Base-by-base conservation (phyloP, 1,284 basidiomycete genomes). In the Puccinia novopanici region DNA sequence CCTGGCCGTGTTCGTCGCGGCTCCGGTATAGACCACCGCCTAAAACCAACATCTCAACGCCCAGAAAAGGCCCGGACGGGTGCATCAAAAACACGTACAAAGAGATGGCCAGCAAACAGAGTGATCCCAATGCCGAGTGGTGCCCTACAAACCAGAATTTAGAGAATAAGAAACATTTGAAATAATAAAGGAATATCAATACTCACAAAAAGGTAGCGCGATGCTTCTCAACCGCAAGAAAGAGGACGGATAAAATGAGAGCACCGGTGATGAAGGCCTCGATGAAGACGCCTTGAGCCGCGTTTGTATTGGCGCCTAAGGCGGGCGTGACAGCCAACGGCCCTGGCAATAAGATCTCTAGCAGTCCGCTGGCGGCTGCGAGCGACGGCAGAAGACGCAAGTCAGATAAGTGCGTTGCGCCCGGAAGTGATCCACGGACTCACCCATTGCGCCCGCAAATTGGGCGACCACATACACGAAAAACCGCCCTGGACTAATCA, bases 401-500 rank as follows among this genome's bases (percentile, higher is more conserved):
- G n/a, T n/a, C n/a, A n/a, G n/a, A n/a, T n/a, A n/a, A n/a, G n/a
- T n/a, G n/a, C n/a, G n/a, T n/a, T n/a, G n/a, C n/a, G n/a, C n/a
- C n/a, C n/a, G n/a, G n/a, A n/a, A n/a, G n/a, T n/a, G n/a, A n/a
- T n/a, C n/a, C n/a, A n/a, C n/a, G 52, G 12, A n/a, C 68, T 27
- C 24, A 72, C 77, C 40, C 6, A 72, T 65, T 34, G 77, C 67
- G 65, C 63, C 48, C 54, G 75, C 24, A 65, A 83, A 81, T 84
- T 91, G 91, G 24, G 91, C 90, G 57, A 90, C 84, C 81, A 88
- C 89, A 82, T 90, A 91, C 57, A 92, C 85, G 22, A 90, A 86
- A 82, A 90, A 91, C 22, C 91, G 88, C 27, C 90, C 84, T 0
- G 91, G 90, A 5, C 87, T 87, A 77, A 92, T 88, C 17, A 88